Evolutionary conservation across 805 yeast genomes (phyloP).

Genomic region (Ogataea sp.): DNA sequence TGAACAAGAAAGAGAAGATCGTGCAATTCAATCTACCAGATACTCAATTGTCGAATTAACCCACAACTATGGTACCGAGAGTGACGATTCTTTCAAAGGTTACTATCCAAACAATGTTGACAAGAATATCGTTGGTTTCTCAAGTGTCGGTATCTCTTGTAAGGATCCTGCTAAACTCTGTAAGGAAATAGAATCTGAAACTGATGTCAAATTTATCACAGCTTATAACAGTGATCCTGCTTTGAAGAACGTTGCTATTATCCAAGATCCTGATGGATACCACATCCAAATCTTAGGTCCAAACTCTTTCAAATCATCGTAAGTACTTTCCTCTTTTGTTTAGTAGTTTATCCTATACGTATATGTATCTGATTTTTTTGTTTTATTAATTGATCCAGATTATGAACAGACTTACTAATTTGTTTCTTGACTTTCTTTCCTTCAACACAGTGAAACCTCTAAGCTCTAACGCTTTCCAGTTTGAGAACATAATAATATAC

Average conservation of each 20-base stretch:
- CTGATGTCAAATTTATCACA: slow-evolving; percentile 45
- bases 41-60: slow-evolving; percentile 84
- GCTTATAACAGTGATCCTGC: slow-evolving; percentile 45
- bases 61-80: slow-evolving; percentile 93
- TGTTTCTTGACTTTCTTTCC: too few species aligned
- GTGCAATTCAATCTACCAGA: slow-evolving; percentile 28
- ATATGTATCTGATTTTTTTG: too few species aligned
- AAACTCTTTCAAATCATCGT: slow-evolving; percentile 13
- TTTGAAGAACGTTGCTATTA: slow-evolving; percentile 56
- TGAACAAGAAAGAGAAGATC: slow-evolving; percentile 31
- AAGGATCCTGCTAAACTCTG: slow-evolving; percentile 54
- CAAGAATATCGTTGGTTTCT: slow-evolving; percentile 71
- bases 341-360: too few species aligned
- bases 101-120: slow-evolving; percentile 65
- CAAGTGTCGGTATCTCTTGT: slow-evolving; percentile 73
- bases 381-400: too few species aligned
- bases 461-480: too few species aligned
- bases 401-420: too few species aligned
- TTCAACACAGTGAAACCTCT: too few species aligned
- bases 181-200: slow-evolving; percentile 38
- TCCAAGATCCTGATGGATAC: slow-evolving; percentile 89
- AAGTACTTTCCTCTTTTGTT: slow-evolving; percentile 1
- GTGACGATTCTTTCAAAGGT: slow-evolving; percentile 55
- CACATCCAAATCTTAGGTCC: slow-evolving; percentile 62
- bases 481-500: too few species aligned